Base-by-base conservation (phyloP, 495 filamentous ascomycete species). In the Xylaria cubensis region DNA sequence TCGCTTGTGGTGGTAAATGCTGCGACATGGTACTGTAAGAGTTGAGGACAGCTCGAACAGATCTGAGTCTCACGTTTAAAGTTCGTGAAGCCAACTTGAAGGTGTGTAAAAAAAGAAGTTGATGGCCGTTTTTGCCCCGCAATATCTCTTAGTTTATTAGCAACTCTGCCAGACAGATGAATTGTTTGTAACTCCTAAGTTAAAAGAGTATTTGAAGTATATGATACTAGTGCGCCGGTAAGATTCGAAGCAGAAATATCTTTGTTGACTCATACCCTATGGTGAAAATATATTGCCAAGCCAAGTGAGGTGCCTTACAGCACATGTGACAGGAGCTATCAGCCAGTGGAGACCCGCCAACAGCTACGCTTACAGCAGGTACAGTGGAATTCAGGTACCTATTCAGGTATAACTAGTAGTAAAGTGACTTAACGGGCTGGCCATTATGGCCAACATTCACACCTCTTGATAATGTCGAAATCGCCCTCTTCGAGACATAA, bases 21-120 rank as follows among this genome's bases (percentile, higher is more conserved):
- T 75, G 74, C 51, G 77, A 75, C 77, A 79, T 79, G 64, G 73
- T 71, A 61, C 74, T 75, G 74, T 72, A 78, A 50, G 72, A 75
- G 71, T 70, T 74, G 67, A 73, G 61, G 56, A 64, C 59, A 68
- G 65, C 74, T 73, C 76, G 71, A 70, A 73, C 69, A 74, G 73
- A 61, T 48, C 53, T 74, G 21, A 74, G 55, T 74, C 66, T 61
- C 0, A 44, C 8, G 32, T 71, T 51, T 44, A 64, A 67, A 29
- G 48, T 56, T 73, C 67, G 64, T 34, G 56, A 71, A 70, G 77
- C 75, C 77, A 79, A 77, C 42, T 73, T 79, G 77, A 72, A n/a
- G 29, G 51, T 42, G 0, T 39, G 32, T 53, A 4, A 32, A 44
- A 36, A 51, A 6, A 51, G 41, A 62, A 41, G 17, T 26, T n/a